Evolutionary conservation across 108 stramenopile genomes (phyloP).

Genomic region (Skeletonema menzelii): DNA sequence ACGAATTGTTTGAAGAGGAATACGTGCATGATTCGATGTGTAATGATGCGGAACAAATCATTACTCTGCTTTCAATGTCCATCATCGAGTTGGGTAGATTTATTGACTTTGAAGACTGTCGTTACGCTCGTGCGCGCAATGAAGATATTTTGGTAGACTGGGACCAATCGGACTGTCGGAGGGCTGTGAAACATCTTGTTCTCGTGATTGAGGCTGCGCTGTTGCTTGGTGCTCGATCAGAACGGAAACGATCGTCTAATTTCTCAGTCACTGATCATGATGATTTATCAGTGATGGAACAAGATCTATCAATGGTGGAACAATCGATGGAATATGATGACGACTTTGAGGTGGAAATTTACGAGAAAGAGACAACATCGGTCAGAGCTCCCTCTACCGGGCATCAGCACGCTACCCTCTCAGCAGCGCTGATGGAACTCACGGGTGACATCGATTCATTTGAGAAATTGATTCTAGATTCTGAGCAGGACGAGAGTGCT

Average conservation of each 20-base stretch:
- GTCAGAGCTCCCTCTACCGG: neutral
- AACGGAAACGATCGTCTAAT: conserved; percentile 27
- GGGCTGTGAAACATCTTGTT: conserved; percentile 65
- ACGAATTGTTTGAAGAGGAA: conserved; percentile 28
- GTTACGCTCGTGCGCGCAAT: conserved; percentile 38
- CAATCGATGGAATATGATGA: conserved; percentile 30
- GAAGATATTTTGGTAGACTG: conserved; percentile 57
- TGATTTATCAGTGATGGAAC: conserved; percentile 40
- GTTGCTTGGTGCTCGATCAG: conserved; percentile 60
- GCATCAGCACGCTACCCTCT: conserved; percentile 46
- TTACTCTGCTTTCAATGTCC: conserved; percentile 56
- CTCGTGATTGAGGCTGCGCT: conserved; percentile 77
- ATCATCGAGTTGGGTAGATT: conserved; percentile 61
- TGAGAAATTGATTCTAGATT: conserved; percentile 38
- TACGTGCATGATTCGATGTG: conserved; percentile 9
- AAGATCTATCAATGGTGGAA: conserved; percentile 38
- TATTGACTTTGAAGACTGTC: conserved; percentile 65
- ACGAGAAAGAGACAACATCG: conserved; percentile 18
- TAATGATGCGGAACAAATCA: conserved; percentile 42
- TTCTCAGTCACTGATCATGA: conserved; percentile 2
- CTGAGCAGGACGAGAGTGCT: conserved; percentile 22
- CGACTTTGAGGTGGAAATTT: conserved; percentile 48
- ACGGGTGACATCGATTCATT: conserved; percentile 79
- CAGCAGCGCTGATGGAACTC: conserved; percentile 76
- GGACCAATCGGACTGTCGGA: conserved; percentile 63